Base-by-base conservation (phyloP, 164 flowering plant species). In the Taxillus chinensis region DNA sequence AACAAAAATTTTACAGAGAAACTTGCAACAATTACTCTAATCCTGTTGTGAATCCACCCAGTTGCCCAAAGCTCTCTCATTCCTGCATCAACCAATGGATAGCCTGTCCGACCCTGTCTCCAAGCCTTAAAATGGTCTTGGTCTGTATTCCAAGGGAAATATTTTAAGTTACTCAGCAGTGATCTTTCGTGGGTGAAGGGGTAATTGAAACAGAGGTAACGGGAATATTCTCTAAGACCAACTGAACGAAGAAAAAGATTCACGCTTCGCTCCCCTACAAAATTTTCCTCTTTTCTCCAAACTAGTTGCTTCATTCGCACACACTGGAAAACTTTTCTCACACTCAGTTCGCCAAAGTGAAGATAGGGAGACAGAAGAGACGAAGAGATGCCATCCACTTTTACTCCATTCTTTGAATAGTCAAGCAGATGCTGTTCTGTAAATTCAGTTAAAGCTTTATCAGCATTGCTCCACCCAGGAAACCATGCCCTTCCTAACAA, bases 21-120 rank as follows among this genome's bases (percentile, higher is more conserved):
- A 59, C 96, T 80, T 13, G 96, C 79, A 62, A 83, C 92, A 62
- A 86, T 86, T 38, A 92, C 92, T 76, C 98, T 77, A 59, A 86
- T 75, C 63, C 80, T 73, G 66, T 92, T 89, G 69, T 92, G 96
- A 43, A 84, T 77, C 98, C 98, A 92, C 42, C 96, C 98, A 11
- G 95, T 92, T 12, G 98, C 98, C 98, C 98, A 92, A 27, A 92
- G 86, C 75, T 89, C 98, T 66, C 98, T 79, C 98, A 92, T 92
- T 59, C 92, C 98, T 0, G 98, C 96, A 79, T 92, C 98, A 43
- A 92, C 98, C 57, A 92, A 71, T 41, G 98, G 98, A 62, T 86
- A 92, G 17, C 98, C 98, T 42, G 98, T 92, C 61, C 83, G 79
- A 41, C 98, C 96, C 61, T 86, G 96, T 68, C 96, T 80, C 98